phyloP scores from a whole-genome alignment of 495 filamentous ascomycete species.

The Evernia prunastri region DNA sequence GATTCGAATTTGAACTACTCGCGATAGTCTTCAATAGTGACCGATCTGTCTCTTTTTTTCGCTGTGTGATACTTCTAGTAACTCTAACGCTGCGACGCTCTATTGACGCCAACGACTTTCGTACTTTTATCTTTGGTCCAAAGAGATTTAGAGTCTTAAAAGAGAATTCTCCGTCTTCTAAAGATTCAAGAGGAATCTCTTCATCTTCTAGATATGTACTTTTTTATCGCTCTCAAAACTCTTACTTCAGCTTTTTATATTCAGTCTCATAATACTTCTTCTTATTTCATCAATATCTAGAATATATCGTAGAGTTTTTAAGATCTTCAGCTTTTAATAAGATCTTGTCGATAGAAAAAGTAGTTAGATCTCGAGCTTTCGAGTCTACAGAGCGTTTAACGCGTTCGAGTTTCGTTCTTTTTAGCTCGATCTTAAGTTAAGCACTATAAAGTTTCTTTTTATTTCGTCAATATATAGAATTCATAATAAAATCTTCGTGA shows the following conservation, averaged over 20 bases:
- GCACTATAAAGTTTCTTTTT: constrained; percentile 1
- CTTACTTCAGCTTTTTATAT: not conserved
- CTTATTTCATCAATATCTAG: not conserved
- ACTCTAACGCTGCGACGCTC: not conserved
- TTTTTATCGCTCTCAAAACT: constrained; percentile 2
- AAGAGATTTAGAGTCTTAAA: not conserved
- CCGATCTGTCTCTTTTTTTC: not conserved
- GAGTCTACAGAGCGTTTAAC: constrained; percentile 1
- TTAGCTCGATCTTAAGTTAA: not conserved
- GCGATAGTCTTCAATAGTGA: not conserved
- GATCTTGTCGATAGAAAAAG: not conserved
- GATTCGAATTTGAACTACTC: not conserved
- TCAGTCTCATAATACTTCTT: constrained; percentile 1
- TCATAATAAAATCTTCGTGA: not conserved
- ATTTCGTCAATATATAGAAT: not conserved
- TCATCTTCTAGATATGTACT: not conserved
- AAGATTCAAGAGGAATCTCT: not conserved
- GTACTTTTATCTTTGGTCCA: not conserved
- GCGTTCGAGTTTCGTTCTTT: constrained; percentile 1
- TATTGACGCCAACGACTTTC: not conserved
- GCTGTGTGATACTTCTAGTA: constrained; percentile 1
- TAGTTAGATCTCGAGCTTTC: not conserved
- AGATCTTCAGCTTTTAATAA: not conserved
- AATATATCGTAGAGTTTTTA: not conserved
- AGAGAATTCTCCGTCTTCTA: not conserved